Conservation (phyloP, 768 basidiomycete genomes). For the Trametes sanguinea region DNA sequence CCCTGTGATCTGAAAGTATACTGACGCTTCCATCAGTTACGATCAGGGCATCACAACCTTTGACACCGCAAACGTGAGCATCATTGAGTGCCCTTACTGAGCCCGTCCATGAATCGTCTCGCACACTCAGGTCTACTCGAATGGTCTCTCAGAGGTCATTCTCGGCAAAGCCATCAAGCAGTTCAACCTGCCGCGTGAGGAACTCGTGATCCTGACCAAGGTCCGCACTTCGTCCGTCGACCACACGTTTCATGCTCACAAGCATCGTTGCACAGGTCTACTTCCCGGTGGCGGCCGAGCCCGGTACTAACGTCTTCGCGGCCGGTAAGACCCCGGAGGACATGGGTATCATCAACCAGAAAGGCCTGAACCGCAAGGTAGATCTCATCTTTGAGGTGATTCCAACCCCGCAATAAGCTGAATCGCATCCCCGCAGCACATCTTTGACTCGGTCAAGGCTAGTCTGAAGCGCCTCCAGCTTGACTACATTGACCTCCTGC, state of each 20-base stretch:
- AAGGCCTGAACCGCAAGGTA: constrained; percentile 37
- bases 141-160: constrained; percentile 45
- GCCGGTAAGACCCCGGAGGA: constrained; percentile 24
- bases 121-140: constrained; percentile 35
- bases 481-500: constrained; percentile 76
- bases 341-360: constrained; percentile 38
- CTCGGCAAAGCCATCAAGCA: constrained; percentile 51
- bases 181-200: constrained; percentile 46
- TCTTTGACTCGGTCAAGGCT: constrained; percentile 67
- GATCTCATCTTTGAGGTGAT: not conserved
- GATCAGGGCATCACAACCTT: constrained; percentile 42
- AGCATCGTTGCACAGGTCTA: constrained; percentile 14
- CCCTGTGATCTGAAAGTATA: no score
- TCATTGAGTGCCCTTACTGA: no score
- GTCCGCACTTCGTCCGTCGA: constrained; percentile 11
- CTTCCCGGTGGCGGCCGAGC: constrained; percentile 13
- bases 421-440: constrained; percentile 47
- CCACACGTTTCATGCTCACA: not conserved
- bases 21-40: constrained; percentile 24
- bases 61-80: constrained; percentile 34
- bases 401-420: not conserved
- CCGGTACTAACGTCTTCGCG: constrained; percentile 7
- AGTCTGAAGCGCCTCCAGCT: constrained; percentile 68
- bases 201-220: constrained; percentile 57
- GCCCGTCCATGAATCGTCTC: no score